Conservation (phyloP, 1,284 basidiomycete species). For the Trichosporon asahii region DNA sequence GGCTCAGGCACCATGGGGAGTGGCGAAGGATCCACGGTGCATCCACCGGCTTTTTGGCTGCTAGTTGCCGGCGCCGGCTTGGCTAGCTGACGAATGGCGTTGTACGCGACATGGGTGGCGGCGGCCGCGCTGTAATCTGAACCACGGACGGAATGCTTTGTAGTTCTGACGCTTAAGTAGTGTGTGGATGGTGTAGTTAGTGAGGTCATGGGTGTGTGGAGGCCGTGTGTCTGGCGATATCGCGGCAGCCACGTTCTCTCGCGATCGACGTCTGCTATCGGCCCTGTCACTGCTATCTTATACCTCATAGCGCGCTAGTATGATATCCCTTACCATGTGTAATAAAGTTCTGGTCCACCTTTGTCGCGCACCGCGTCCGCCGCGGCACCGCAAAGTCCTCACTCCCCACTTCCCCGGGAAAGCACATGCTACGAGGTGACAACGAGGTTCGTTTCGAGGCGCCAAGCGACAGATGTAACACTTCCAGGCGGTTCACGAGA, state of each 20-base stretch:
- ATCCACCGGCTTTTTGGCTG: not conserved
- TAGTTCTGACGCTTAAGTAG: not conserved
- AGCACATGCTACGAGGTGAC: not conserved
- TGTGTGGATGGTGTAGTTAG: not conserved
- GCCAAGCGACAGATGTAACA: not conserved
- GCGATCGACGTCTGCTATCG: not conserved
- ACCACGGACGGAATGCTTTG: not conserved
- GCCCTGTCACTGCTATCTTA: not conserved
- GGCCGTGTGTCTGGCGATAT: not conserved
- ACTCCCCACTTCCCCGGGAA: not conserved
- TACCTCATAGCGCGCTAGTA: not conserved
- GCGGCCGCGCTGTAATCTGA: not conserved
- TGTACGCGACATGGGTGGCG: not conserved
- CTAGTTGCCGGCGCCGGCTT: not conserved
- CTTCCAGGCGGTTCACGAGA: not conserved
- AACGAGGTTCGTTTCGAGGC: not conserved
- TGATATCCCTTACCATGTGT: not conserved
- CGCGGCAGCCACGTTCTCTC: not conserved
- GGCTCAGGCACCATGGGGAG: not conserved
- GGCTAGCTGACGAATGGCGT: not conserved
- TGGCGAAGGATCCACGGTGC: conserved; percentile 1
- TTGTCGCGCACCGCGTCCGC: not conserved
- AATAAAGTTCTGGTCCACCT: not conserved
- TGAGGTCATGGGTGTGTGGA: not conserved
- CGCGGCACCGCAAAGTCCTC: not conserved